Conservation (phyloP, 202 grass and related monocot genomes). For the Setaria viridis region DNA sequence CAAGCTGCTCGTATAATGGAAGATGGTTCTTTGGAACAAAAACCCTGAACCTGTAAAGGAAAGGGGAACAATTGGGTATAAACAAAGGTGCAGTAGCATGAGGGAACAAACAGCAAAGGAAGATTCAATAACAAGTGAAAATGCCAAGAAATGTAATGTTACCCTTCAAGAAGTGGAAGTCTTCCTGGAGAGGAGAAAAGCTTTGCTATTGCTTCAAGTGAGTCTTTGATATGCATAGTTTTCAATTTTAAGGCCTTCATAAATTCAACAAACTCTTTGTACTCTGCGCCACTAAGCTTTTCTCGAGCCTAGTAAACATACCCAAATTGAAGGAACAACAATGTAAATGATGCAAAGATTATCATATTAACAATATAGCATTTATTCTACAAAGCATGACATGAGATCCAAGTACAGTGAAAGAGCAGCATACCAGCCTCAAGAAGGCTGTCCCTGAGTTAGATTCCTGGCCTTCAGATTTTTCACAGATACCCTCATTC, state of each 20-base stretch:
- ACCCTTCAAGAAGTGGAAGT: constrained; percentile 83
- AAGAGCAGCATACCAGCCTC: constrained; percentile 59
- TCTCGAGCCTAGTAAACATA: constrained; percentile 67
- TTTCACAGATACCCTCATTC: constrained; percentile 47
- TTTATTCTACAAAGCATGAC: constrained; percentile 28
- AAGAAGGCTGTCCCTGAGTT: constrained; percentile 74
- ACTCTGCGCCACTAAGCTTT: constrained; percentile 72
- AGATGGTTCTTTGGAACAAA: constrained; percentile 88
- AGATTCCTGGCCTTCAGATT: constrained; percentile 52
- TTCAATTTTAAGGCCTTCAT: constrained; percentile 94
- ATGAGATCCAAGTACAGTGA: constrained; percentile 41
- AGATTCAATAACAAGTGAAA: constrained; percentile 5
- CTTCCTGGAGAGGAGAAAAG: constrained; percentile 77
- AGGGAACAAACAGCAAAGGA: constrained; percentile 23
- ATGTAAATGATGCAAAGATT: neutral
- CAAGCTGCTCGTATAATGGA: constrained; percentile 73
- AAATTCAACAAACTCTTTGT: constrained; percentile 82
- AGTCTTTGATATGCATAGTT: constrained; percentile 64
- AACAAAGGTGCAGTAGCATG: constrained; percentile 31
- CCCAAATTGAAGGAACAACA: constrained; percentile 38
- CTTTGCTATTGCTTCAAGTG: constrained; percentile 87
- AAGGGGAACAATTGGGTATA: constrained; percentile 41
- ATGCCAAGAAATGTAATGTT: constrained; percentile 37
- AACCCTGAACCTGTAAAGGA: constrained; percentile 81
- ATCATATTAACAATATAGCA: constrained; percentile 38